Percentiles rank a stretch among this genome's conserved stretches.
phyloP scores from a whole-genome alignment of 805 yeast species.

The Komagataella pastoris region DNA sequence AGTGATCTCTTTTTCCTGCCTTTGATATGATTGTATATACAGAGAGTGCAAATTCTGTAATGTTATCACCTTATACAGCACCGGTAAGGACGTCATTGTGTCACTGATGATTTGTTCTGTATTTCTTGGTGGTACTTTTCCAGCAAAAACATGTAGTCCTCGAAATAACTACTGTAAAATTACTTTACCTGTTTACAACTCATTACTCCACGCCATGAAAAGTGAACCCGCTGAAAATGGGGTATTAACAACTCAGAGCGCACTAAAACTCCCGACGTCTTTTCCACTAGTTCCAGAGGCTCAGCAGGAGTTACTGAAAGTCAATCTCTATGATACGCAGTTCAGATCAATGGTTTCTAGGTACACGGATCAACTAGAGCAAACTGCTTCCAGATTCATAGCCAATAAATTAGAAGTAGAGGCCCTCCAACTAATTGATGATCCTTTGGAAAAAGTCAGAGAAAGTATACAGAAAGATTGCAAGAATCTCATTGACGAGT shows the following conservation, averaged over 20 bases:
- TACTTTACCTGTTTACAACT: constrained; percentile 1
- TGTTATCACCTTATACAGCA: constrained; percentile 21
- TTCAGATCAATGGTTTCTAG: neutral
- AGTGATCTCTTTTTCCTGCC: constrained; percentile 16
- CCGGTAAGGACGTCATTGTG: constrained; percentile 12
- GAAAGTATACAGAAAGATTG: neutral
- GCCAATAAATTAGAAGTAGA: neutral
- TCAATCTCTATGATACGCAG: neutral
- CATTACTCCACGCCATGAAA: neutral
- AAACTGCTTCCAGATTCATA: neutral
- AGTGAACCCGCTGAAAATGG: neutral
- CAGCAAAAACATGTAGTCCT: constrained; percentile 4
- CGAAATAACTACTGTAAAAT: constrained; percentile 9
- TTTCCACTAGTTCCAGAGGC: neutral
- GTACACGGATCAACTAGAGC: neutral
- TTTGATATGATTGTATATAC: constrained; percentile 17
- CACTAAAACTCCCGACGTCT: neutral
- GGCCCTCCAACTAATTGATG: neutral
- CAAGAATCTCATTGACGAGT: neutral
- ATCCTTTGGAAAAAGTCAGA: neutral
- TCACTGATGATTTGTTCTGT: neutral
- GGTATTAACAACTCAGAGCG: neutral
- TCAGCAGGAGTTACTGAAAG: neutral
- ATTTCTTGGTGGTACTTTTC: constrained; percentile 6
- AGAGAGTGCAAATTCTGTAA: constrained; percentile 22